Conservation (phyloP, 2,329 filamentous ascomycete species). For the Aspergillus japonicus region DNA sequence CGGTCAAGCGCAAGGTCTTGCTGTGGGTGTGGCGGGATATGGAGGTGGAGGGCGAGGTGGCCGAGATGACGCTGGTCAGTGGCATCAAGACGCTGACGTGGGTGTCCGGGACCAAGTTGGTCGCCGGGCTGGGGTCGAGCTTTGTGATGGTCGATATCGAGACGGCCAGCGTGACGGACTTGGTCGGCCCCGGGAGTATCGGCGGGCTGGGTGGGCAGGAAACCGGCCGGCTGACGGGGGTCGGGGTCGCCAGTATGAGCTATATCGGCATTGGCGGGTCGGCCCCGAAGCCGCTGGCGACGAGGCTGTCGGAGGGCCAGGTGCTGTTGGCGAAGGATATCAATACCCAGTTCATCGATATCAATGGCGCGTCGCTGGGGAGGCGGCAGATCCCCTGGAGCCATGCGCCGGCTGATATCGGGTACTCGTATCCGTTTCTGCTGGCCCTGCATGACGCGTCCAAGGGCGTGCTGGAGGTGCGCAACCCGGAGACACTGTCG, state of each 20-base stretch:
- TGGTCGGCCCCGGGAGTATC: conserved; percentile 72
- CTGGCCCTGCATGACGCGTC: conserved; percentile 78
- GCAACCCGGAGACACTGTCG: conserved; percentile 90
- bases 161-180: conserved; percentile 70
- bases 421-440: conserved; percentile 96
- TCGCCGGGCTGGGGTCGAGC: conserved; percentile 86
- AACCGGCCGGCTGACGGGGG: conserved; percentile 74
- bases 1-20: conserved; percentile 84
- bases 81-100: conserved; percentile 87
- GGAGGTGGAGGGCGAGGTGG: conserved; percentile 71
- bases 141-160: conserved; percentile 87
- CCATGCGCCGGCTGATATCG: conserved; percentile 81
- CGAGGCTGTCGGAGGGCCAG: conserved; percentile 77
- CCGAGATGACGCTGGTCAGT: conserved; percentile 76
- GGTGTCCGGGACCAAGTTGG: conserved; percentile 80
- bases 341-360: conserved; percentile 88
- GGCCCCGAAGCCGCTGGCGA: conserved; percentile 84
- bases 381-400: conserved; percentile 92
- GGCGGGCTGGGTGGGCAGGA: conserved; percentile 65
- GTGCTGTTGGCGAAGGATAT: conserved; percentile 96
- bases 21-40: conserved; percentile 97
- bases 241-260: conserved; percentile 84
- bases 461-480: conserved; percentile 82
- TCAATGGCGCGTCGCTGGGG: conserved; percentile 75
- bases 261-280: conserved; percentile 94